phyloP scores from a whole-genome alignment of 768 basidiomycete genomes.

The Rubroboletus satanas region DNA sequence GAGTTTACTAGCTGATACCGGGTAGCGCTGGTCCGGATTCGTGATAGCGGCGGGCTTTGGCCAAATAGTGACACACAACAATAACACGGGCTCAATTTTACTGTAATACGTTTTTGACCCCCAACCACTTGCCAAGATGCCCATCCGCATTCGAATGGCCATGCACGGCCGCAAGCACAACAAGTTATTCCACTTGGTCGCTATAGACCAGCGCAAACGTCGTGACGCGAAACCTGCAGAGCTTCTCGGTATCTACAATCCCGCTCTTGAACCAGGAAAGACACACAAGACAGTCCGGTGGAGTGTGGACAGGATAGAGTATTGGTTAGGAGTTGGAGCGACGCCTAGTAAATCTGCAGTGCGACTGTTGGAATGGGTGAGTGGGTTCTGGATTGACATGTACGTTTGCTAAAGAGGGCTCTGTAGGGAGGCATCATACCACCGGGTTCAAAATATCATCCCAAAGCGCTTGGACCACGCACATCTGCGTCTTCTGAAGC shows the following conservation, averaged over 20 bases:
- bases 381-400: neutral
- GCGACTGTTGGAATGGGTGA: slow-evolving; percentile 73
- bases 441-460: slow-evolving; percentile 53
- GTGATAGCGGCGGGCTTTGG: neutral
- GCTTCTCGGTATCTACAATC: slow-evolving; percentile 80
- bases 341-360: slow-evolving; percentile 75
- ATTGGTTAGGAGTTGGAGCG: slow-evolving; percentile 87
- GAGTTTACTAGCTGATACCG: slow-evolving; percentile 51
- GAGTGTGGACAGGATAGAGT: slow-evolving; percentile 86
- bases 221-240: slow-evolving; percentile 88
- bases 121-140: slow-evolving; percentile 44
- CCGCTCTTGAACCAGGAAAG: slow-evolving; percentile 48
- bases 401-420: slow-evolving; percentile 4
- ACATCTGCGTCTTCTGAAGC: slow-evolving; percentile 3
- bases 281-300: slow-evolving; percentile 76
- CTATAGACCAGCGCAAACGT: slow-evolving; percentile 63
- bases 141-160: slow-evolving; percentile 81
- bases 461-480: slow-evolving; percentile 31
- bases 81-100: neutral
- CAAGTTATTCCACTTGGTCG: slow-evolving; percentile 83
- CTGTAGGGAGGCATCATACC: slow-evolving; percentile 59
- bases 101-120: neutral
- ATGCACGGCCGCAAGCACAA: slow-evolving; percentile 74
- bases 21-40: slow-evolving; percentile 66
- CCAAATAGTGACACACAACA: slow-evolving; percentile 27